Percentiles rank a stretch among this genome's conserved stretches.
These are phyloP conservation scores for Solanum bulbocastanum DNA, from an alignment of 257 asterid genomes.

Conservation along the genomic window DNA sequence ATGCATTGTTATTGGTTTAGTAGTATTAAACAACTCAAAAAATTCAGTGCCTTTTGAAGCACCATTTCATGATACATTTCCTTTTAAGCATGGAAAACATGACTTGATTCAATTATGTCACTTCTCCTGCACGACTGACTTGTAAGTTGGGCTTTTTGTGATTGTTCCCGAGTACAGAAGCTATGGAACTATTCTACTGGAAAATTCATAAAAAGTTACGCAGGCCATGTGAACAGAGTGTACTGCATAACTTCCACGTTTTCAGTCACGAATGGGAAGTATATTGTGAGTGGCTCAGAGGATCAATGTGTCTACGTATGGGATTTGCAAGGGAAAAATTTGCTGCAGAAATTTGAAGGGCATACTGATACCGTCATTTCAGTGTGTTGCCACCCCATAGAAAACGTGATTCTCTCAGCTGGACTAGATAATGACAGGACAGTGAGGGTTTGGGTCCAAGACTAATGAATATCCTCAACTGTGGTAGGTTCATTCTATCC, in stretches of 20 bases:
- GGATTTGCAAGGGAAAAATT: conserved; percentile 66
- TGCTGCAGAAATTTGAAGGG: conserved; percentile 81
- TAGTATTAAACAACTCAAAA: not conserved
- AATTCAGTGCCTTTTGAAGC: not conserved
- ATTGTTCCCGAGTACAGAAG: conserved; percentile 34
- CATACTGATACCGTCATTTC: conserved; percentile 71
- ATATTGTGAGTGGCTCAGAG: conserved; percentile 79
- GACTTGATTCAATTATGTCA: not conserved
- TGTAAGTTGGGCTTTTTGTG: not conserved
- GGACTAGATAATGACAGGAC: conserved; percentile 74
- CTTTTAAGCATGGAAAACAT: not conserved
- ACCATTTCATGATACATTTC: not conserved
- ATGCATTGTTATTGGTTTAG: not conserved
- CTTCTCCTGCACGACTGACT: not conserved
- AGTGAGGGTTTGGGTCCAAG: conserved; percentile 77
- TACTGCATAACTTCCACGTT: conserved; percentile 68
- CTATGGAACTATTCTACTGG: conserved; percentile 69
- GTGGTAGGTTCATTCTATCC: conserved; percentile 11
- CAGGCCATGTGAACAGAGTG: conserved; percentile 55
- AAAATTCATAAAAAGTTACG: conserved; percentile 51
- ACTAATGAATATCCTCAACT: conserved; percentile 8
- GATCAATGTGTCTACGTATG: conserved; percentile 70
- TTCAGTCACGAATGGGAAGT: conserved; percentile 67
- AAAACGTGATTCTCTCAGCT: conserved; percentile 75
- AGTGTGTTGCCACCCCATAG: conserved; percentile 57